A percentile compares a stretch with the other conserved stretches of the same genome.
Evolutionary conservation across 257 asterid genomes (phyloP).

Genomic region (Scutellaria barbata): DNA sequence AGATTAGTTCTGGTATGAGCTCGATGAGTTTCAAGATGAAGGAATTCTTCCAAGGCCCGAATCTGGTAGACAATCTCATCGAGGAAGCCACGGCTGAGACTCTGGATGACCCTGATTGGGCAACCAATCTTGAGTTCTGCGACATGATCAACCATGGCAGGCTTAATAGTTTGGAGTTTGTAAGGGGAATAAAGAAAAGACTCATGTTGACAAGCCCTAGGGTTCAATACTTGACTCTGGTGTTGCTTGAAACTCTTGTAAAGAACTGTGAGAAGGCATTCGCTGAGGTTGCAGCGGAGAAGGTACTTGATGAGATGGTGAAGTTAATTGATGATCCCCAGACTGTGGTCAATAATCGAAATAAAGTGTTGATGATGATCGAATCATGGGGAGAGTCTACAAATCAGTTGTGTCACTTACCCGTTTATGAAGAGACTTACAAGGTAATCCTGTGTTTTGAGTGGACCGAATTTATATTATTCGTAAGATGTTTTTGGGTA

Average conservation of each 20-base stretch:
- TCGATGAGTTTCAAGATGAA: constrained; percentile 96
- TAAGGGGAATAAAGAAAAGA: constrained; percentile 87
- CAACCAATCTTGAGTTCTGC: constrained; percentile 86
- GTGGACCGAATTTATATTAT: constrained; percentile 9
- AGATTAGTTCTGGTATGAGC: constrained; percentile 85
- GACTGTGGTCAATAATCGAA: constrained; percentile 79
- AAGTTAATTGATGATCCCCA: constrained; percentile 88
- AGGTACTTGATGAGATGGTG: constrained; percentile 96
- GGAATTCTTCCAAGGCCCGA: constrained; percentile 93
- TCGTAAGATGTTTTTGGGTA: neutral
- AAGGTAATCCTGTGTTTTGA: constrained; percentile 60
- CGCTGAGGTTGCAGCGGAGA: constrained; percentile 93
- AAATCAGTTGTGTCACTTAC: constrained; percentile 80
- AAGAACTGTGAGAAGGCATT: constrained; percentile 91
- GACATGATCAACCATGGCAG: constrained; percentile 83
- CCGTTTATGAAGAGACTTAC: constrained; percentile 93
- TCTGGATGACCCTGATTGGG: constrained; percentile 95
- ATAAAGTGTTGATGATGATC: constrained; percentile 77
- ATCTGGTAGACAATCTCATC: constrained; percentile 75
- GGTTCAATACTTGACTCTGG: constrained; percentile 81
- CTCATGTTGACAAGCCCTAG: constrained; percentile 67
- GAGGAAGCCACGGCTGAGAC: constrained; percentile 96
- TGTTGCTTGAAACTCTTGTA: constrained; percentile 88
- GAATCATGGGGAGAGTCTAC: constrained; percentile 96
- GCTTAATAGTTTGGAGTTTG: constrained; percentile 75